Base-by-base conservation (phyloP, 257 asterid genomes). In the Linderniella brevidens region DNA sequence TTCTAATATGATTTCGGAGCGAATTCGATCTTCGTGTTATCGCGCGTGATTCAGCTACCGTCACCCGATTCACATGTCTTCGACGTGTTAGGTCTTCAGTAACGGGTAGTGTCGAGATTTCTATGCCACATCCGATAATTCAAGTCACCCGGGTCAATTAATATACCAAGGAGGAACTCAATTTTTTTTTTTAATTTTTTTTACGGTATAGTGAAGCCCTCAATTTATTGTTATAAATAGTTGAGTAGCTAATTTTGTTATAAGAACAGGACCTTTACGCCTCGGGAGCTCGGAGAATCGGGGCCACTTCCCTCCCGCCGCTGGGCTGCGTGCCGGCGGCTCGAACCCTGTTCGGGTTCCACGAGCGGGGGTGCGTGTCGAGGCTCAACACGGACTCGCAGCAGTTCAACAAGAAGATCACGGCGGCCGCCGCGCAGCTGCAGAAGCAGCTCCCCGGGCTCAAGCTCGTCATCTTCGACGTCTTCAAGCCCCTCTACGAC, bases 261-360 rank as follows among this genome's bases (percentile, higher is more conserved):
- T 47, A 5, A 0, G 14, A 29, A 1, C 72, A 88, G 94, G 66
- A 58, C 50, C 58, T 90, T 51, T 63, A 90, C 51, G 86, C 92
- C 4, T 20, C 53, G 25, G 99, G 99, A 68, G 99, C 96, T 0
- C 78, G 96, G 57, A 74, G 71, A 58, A 81, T 90, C 8, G 99
- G 99, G 29, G 93, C 73, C 43, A 90, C 93, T 41, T 85, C 99
- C 45, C 77, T 90, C 1, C 96, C 99, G 29, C 99, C 99, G 32
- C n/a, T 70, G 38, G 99, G 96, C 1, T 90, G 96, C 65, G 72
- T 90, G 0, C 99, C 94, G 0, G 77, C 80, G 9, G 68, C 98
- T 11, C 73, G 92, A 63, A 90, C 94, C 2, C 18, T 90, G 52
- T 90, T 85, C 51, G 94, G 96, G 5, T 69, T n/a, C 49, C 78